Conservation (phyloP, 1,139 yeast genomes). For the Blastobotrys raffinosifermentans region DNA sequence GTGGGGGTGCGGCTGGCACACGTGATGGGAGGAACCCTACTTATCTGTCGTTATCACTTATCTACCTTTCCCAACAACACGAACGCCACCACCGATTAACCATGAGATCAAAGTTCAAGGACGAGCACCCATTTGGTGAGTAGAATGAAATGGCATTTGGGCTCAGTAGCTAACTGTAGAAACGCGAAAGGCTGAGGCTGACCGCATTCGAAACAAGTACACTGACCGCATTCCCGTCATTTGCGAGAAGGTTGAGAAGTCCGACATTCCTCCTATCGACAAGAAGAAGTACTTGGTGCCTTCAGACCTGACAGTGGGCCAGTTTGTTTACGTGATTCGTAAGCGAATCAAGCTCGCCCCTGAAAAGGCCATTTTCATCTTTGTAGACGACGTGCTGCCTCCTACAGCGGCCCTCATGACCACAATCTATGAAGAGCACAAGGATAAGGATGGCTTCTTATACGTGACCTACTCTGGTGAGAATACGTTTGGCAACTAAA, state of each 20-base stretch:
- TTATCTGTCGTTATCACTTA: too few species aligned
- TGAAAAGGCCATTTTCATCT: conserved; percentile 95
- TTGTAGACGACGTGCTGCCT: conserved; percentile 92
- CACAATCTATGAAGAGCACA: conserved; percentile 89
- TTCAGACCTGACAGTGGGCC: conserved; percentile 93
- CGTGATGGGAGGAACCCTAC: too few species aligned
- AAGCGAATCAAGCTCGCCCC: conserved; percentile 93
- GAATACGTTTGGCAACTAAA: conserved; percentile 39
- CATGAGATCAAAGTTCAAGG: conserved; percentile 87
- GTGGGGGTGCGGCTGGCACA: too few species aligned
- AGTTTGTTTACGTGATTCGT: conserved; percentile 93
- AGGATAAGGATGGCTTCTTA: conserved; percentile 94
- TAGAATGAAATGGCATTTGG: too few species aligned
- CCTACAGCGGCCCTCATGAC: conserved; percentile 98
- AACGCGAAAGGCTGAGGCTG: conserved; percentile 93
- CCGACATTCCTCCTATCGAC: conserved; percentile 93
- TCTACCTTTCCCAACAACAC: too few species aligned
- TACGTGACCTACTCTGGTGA: conserved; percentile 71
- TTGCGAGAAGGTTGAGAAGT: conserved; percentile 95
- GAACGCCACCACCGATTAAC: too few species aligned
- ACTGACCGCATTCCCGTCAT: conserved; percentile 90
- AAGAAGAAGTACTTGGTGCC: conserved; percentile 96
- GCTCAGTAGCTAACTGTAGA: conserved; percentile 38
- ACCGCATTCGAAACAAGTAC: conserved; percentile 84
- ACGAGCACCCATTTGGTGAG: conserved; percentile 83